Evolutionary conservation across 192 early-diverging fungal genomes (phyloP), one percentile per base, ranked within the genome.

Genomic region (Chytriomyces sp.): DNA sequence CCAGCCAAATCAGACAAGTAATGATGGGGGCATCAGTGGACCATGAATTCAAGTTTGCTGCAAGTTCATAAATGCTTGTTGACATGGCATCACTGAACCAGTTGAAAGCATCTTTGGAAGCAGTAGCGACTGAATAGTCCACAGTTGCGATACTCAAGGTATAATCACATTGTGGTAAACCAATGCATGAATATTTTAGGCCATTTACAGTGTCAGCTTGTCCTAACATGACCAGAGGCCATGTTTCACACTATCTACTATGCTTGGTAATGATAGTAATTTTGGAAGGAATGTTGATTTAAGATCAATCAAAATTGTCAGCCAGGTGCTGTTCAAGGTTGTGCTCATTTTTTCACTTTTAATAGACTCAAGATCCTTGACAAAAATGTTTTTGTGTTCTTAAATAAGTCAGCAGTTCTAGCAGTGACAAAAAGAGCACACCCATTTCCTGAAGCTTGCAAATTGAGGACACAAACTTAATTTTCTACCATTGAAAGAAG

Each of bases 271-370:
- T 96, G 92, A 91, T 91, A 99, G 56, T 89, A 82, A 86, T 99
- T 99, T 93, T 94, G 44, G 96, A 98, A 36, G 97, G 97, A 84
- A 99, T 84, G 77, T 99, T 99, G 85, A 99, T 92, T 86, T 99
- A 99, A 74, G 98, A 83, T 78, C 98, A 96, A 63, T 98, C 98
- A 78, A 94, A 81, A 81, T 96, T 96, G 86, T 94, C 97, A 33
- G 94, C 88, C 82, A 99, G 85, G 81, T 98, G 93, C 80, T 97
- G 93, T 71, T 93, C 88, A 71, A 99, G 78, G 44, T 91, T 92
- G 86, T 97, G 98, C 78, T 98, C 96, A 59, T 84, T 76, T 77
- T 78, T 5, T 78, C 77, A 66, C 80, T 80, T 28, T 78, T 80
- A 39, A 93, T 81, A 25, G 91, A 82, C 80, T 96, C 96, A 28